Evolutionary conservation across 139 green algal species (phyloP).

Genomic region (Haematococcus lacustris): DNA sequence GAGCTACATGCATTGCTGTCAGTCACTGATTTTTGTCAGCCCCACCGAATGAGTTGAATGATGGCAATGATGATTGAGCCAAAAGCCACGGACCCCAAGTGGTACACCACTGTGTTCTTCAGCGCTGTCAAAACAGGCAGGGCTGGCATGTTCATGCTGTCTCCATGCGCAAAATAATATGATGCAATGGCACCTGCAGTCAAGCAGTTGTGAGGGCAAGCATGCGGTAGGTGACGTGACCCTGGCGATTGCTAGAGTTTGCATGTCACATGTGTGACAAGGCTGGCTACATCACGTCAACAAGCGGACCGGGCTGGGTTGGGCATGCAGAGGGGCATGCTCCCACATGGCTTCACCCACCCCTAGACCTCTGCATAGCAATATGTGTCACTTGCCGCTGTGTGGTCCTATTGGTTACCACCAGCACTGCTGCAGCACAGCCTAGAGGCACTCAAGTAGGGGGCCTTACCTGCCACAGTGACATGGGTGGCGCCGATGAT

Average conservation of each 20-base stretch:
- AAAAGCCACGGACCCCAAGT: conserved; percentile 69
- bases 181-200: conserved; percentile 15
- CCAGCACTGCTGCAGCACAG: too few relatives aligned
- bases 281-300: too few relatives aligned
- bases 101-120: conserved; percentile 49
- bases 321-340: neutral
- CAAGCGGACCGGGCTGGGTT: neutral
- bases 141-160: conserved; percentile 9
- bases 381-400: neutral
- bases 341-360: neutral
- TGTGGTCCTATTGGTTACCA: too few relatives aligned
- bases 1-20: too few relatives aligned
- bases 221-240: neutral
- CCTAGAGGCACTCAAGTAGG: neutral
- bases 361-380: neutral
- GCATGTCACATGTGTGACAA: too few relatives aligned
- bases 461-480: conserved; percentile 37
- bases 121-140: conserved; percentile 43
- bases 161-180: neutral
- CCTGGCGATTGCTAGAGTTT: neutral
- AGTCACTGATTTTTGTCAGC: too few relatives aligned
- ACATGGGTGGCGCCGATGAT: conserved; percentile 65
- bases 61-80: conserved; percentile 71
- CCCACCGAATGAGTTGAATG: conserved; percentile 65
- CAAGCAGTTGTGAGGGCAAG: neutral